Evolutionary conservation across 495 filamentous ascomycete species (phyloP), one percentile per base, ranked within the genome.

Genomic region (Cercophora sp.): DNA sequence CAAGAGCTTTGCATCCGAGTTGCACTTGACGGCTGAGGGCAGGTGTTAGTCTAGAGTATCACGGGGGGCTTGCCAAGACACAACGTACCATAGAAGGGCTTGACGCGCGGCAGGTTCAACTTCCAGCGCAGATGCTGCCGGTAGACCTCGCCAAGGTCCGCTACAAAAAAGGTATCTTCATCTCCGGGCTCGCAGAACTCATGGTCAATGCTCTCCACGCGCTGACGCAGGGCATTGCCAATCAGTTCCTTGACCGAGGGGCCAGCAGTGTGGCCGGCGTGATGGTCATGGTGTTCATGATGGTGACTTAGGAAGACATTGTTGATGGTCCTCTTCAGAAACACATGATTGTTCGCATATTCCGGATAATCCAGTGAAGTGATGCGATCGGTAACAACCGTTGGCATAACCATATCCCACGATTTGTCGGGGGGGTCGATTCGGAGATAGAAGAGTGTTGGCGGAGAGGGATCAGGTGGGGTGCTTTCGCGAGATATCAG

Each of bases 121-220:
- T 96, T 97, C 94, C 93, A 99, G 68, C 91, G 85, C 71, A 96
- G 78, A 65, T 97, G 93, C 81, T 99, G 93, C 67, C 93, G 89
- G 75, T 97, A 97, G 56, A 97, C 88, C 75, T 97, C 92, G 66
- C 94, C 93, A 71, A 99, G 84, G 74, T 99, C 93, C 57, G 88
- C 91, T 54, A 99, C 94, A 70, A 96, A 97, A 70, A 97, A 99
- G 25, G 93, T 83, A 77, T 96, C 93, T 71, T 97, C 93, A 52
- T 89, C 91, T 51, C 94, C 94, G 25, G 88, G 79, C 44, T 85
- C 87, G 70, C 94, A 97, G 51, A 70, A 73, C 59, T 96, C 88
- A 52, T 85, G 82, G 77, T 98, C 82, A 58, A 97, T 85, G 56
- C 70, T 80, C 52, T 87, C 80, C 46, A 96, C 85, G 51, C 87